Evolutionary conservation across 305 asterid species (phyloP).

Genomic region (Fraxinus angustifolia): DNA sequence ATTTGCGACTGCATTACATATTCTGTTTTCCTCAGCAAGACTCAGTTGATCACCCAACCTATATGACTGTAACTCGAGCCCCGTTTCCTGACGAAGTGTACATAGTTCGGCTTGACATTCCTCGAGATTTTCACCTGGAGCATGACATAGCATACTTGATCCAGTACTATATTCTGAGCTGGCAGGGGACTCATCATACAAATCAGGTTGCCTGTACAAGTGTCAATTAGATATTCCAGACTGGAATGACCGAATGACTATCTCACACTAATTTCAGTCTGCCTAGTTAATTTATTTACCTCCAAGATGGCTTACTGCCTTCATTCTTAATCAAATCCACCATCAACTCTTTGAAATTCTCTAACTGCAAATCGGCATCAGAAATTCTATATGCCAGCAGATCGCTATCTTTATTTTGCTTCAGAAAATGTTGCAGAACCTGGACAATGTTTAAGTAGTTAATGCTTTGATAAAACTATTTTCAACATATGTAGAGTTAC

Average conservation of each 20-base stretch:
- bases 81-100: conserved; percentile 37
- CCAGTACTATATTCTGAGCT: conserved; percentile 75
- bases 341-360: conserved; percentile 56
- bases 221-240: conserved; percentile 31
- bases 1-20: conserved; percentile 35
- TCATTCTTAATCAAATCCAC: conserved; percentile 57
- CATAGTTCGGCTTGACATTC: conserved; percentile 47
- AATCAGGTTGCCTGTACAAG: conserved; percentile 66
- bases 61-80: conserved; percentile 41
- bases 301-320: conserved; percentile 59
- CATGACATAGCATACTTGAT: conserved; percentile 48
- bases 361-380: conserved; percentile 56
- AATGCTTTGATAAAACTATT: neutral
- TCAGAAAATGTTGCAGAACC: conserved; percentile 76
- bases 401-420: conserved; percentile 69
- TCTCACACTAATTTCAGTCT: conserved; percentile 2
- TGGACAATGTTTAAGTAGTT: conserved; percentile 29
- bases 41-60: conserved; percentile 39
- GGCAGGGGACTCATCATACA: conserved; percentile 42
- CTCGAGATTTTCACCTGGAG: conserved; percentile 42
- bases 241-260: conserved; percentile 14
- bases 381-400: conserved; percentile 36
- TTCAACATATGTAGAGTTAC: neutral
- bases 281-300: conserved; percentile 48
- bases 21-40: conserved; percentile 43